Evolutionary conservation across 306 rosid genomes (phyloP).

Genomic region (Corylus heterophylla): DNA sequence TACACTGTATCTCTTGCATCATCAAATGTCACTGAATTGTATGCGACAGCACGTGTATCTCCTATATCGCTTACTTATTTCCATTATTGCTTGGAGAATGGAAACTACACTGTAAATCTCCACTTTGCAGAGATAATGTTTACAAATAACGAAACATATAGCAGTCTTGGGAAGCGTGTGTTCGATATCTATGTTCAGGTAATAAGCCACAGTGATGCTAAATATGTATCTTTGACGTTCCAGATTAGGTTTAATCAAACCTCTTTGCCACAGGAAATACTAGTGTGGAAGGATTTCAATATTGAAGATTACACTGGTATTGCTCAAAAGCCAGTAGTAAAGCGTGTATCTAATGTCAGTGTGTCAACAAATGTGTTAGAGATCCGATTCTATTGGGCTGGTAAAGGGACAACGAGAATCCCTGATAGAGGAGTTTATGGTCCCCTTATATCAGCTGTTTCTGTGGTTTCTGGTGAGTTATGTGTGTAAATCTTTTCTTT

Average conservation of each 20-base stretch:
- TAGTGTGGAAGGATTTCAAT: constrained; percentile 51
- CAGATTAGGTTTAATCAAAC: constrained; percentile 14
- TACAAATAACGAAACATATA: constrained; percentile 47
- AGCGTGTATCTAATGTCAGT: constrained; percentile 32
- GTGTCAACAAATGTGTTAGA: constrained; percentile 55
- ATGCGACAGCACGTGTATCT: constrained; percentile 54
- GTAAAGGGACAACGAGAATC: constrained; percentile 61
- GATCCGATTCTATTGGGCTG: constrained; percentile 65
- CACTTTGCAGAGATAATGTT: constrained; percentile 71
- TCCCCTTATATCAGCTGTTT: constrained; percentile 69
- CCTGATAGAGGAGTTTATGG: constrained; percentile 67
- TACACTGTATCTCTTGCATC: constrained; percentile 38
- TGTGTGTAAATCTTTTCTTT: not conserved
- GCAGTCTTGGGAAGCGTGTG: constrained; percentile 57
- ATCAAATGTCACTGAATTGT: constrained; percentile 44
- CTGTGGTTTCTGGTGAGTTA: constrained; percentile 61
- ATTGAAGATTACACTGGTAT: constrained; percentile 45
- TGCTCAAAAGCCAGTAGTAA: constrained; percentile 42
- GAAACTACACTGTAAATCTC: constrained; percentile 56
- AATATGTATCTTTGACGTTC: constrained; percentile 9
- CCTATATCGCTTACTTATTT: constrained; percentile 68
- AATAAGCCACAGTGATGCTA: constrained; percentile 11
- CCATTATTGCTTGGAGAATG: constrained; percentile 72
- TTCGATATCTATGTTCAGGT: constrained; percentile 76
- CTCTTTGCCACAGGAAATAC: constrained; percentile 46